Evolutionary conservation across 1,284 basidiomycete species (phyloP).

Genomic region (Boletellus deceptivus): DNA sequence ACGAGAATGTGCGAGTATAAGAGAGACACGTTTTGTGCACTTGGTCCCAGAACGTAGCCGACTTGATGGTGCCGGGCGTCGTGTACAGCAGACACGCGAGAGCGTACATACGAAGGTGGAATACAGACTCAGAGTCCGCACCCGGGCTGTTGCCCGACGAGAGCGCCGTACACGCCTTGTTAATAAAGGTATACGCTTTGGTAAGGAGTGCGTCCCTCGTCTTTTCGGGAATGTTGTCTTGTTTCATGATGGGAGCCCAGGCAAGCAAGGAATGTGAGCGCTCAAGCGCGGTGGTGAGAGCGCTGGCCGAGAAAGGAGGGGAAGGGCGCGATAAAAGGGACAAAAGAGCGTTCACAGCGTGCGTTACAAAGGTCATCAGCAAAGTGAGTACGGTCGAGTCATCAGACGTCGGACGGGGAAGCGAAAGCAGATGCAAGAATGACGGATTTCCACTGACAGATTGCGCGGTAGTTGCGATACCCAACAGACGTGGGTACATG

Average conservation of each 20-base stretch:
- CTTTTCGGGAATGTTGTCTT: slow-evolving; percentile 42
- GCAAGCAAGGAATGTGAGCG: slow-evolving; percentile 43
- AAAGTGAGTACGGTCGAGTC: slow-evolving; percentile 50
- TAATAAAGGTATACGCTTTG: slow-evolving; percentile 53
- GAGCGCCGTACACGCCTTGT: slow-evolving; percentile 40
- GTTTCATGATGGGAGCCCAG: slow-evolving; percentile 49
- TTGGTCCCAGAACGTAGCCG: slow-evolving; percentile 65
- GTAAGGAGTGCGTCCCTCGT: slow-evolving; percentile 57
- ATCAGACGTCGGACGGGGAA: slow-evolving; percentile 40
- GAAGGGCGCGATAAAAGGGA: slow-evolving; percentile 26
- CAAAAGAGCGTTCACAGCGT: slow-evolving; percentile 45
- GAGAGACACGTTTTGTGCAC: slow-evolving; percentile 48
- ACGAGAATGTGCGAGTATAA: slow-evolving; percentile 35
- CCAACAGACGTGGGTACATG: slow-evolving; percentile 44
- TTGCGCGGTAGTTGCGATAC: slow-evolving; percentile 2
- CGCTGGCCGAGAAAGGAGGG: slow-evolving; percentile 17
- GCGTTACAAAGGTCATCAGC: slow-evolving; percentile 55
- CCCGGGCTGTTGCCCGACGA: slow-evolving; percentile 13
- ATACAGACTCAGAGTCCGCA: slow-evolving; percentile 32
- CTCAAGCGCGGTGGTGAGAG: slow-evolving; percentile 39
- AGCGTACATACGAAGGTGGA: slow-evolving; percentile 49
- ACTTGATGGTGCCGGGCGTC: slow-evolving; percentile 42
- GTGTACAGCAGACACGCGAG: slow-evolving; percentile 46
- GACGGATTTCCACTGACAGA: background rate
- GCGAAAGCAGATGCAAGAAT: slow-evolving; percentile 41